Conservation (phyloP, 441 rosid species). For the Bocquillonia castaneifolia region DNA sequence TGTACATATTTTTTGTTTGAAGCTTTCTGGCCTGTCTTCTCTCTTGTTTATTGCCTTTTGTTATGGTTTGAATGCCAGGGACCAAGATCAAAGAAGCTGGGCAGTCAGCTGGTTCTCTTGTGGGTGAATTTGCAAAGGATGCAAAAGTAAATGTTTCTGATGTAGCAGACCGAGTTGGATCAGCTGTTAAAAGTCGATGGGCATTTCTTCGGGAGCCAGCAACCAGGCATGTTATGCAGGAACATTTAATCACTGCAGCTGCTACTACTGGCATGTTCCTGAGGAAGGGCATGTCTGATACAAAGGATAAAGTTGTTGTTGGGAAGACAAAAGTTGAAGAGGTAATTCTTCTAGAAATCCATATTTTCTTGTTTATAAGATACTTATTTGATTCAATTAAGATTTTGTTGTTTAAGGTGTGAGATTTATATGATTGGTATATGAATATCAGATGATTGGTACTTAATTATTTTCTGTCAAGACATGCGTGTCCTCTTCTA, state of each 20-base stretch:
- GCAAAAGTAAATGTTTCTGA: conserved; percentile 80
- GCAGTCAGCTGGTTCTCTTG: conserved; percentile 70
- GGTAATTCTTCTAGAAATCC: conserved; percentile 38
- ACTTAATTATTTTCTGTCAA: not conserved
- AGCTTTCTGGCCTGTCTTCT: not conserved
- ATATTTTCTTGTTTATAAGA: not conserved
- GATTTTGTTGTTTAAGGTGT: not conserved
- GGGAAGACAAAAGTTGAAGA: conserved; percentile 98
- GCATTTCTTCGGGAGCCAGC: conserved; percentile 77
- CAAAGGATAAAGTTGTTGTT: conserved; percentile 80
- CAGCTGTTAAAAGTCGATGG: conserved; percentile 72
- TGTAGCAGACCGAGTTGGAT: conserved; percentile 75
- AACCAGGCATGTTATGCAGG: conserved; percentile 78
- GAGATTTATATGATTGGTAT: not conserved
- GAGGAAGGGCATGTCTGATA: conserved; percentile 75
- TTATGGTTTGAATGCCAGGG: conserved; percentile 43
- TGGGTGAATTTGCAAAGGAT: conserved; percentile 85
- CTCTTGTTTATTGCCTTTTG: conserved; percentile 7
- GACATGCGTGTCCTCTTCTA: not conserved
- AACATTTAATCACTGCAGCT: conserved; percentile 76
- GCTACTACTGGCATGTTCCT: conserved; percentile 79
- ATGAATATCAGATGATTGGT: too few relatives aligned
- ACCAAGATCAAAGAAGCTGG: conserved; percentile 77
- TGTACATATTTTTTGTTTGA: not conserved
- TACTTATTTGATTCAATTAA: not conserved